Conservation (phyloP, 495 filamentous ascomycete genomes). For the Hypoxylon perforatum region DNA sequence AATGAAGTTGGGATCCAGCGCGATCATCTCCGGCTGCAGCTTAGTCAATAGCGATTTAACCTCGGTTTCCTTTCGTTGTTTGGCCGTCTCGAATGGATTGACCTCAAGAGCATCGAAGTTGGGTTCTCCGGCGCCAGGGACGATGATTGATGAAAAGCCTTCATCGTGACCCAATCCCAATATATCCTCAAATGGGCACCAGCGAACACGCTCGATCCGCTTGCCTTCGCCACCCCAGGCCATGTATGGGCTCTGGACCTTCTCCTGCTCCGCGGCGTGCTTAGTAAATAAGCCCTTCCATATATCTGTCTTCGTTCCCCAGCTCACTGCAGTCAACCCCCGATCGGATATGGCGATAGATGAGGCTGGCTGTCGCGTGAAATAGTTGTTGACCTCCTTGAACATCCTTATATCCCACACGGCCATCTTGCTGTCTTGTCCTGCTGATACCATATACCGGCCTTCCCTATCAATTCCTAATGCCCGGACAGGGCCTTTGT, state of each 20-base stretch:
- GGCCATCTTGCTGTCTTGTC: slow-evolving; percentile 90
- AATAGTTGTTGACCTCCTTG: slow-evolving; percentile 90
- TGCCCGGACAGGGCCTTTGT: slow-evolving; percentile 90
- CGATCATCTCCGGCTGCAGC: slow-evolving; percentile 96
- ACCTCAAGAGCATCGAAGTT: slow-evolving; percentile 94
- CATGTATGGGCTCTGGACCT: slow-evolving; percentile 91
- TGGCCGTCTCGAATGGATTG: slow-evolving; percentile 96
- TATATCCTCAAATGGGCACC: slow-evolving; percentile 96
- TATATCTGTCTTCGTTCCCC: slow-evolving; percentile 88
- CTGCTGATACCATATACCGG: slow-evolving; percentile 94
- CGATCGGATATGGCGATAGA: slow-evolving; percentile 89
- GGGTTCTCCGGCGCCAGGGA: slow-evolving; percentile 93
- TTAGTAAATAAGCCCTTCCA: slow-evolving; percentile 91
- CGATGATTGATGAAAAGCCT: slow-evolving; percentile 88
- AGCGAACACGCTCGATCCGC: slow-evolving; percentile 80
- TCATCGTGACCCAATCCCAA: slow-evolving; percentile 85
- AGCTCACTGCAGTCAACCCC: slow-evolving; percentile 86
- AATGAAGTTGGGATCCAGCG: slow-evolving; percentile 88
- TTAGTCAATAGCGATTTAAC: slow-evolving; percentile 91
- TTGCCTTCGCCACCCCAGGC: slow-evolving; percentile 89
- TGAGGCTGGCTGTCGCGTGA: slow-evolving; percentile 84
- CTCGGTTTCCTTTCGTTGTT: slow-evolving; percentile 93
- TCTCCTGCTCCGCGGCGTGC: slow-evolving; percentile 70
- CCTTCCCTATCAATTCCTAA: slow-evolving; percentile 89
- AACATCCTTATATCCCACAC: slow-evolving; percentile 98